Evolutionary conservation across 257 asterid genomes (phyloP).

Genomic region (Lithospermum erythrorhizon): DNA sequence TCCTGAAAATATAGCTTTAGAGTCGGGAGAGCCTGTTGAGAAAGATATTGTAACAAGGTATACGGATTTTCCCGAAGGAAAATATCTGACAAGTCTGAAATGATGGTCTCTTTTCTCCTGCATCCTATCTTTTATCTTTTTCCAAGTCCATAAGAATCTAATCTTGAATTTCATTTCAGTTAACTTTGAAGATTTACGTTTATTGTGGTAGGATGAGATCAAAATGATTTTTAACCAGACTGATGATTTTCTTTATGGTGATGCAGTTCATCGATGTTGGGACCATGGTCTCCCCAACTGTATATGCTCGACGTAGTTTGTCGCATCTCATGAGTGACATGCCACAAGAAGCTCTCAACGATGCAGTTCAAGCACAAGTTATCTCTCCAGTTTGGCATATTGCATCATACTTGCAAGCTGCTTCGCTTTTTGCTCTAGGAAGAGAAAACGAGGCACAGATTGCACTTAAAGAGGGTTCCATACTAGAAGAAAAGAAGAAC

Average conservation of each 20-base stretch:
- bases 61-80: no score
- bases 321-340: slow-evolving; percentile 65
- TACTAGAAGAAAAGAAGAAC: slow-evolving; percentile 55
- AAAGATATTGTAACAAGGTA: no score
- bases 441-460: slow-evolving; percentile 84
- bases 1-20: not conserved
- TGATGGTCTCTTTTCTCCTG: no score
- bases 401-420: slow-evolving; percentile 76
- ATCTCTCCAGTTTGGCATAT: slow-evolving; percentile 82
- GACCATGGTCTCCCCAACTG: slow-evolving; percentile 38
- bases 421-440: slow-evolving; percentile 59
- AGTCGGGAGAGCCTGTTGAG: not conserved
- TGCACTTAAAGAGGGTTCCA: slow-evolving; percentile 69
- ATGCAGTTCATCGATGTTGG: slow-evolving; percentile 36
- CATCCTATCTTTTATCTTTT: no score
- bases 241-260: slow-evolving; percentile 1
- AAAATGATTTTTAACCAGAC: not conserved
- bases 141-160: no score
- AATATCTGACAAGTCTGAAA: no score
- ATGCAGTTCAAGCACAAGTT: slow-evolving; percentile 79
- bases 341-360: slow-evolving; percentile 71
- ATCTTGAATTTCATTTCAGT: no score
- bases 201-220: no score
- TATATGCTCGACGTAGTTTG: slow-evolving; percentile 40
- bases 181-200: no score